Evolutionary conservation across 345 rosid species (phyloP).

Genomic region (Pugionium cornutum): DNA sequence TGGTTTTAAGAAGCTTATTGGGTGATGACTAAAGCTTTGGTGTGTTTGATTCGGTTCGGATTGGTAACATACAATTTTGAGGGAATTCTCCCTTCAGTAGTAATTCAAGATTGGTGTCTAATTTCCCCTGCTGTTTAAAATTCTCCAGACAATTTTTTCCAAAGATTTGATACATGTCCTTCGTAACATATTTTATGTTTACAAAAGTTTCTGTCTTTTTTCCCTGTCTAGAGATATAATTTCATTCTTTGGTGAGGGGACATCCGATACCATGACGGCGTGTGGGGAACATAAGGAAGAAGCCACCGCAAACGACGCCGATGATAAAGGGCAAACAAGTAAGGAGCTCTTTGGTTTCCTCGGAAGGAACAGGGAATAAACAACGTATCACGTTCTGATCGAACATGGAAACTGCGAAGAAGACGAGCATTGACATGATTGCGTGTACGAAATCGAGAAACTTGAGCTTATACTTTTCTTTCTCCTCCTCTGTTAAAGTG

Average conservation of each 20-base stretch:
- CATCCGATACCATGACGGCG: conserved; percentile 73
- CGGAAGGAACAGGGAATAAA: conserved; percentile 52
- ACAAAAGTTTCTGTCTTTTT: conserved; percentile 7
- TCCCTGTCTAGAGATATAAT: background rate
- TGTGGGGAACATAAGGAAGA: conserved; percentile 62
- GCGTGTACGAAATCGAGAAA: conserved; percentile 73
- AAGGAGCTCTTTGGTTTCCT: conserved; percentile 48
- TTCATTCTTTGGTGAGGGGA: conserved; percentile 50
- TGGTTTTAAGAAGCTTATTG: conserved; percentile 51
- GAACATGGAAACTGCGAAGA: conserved; percentile 56
- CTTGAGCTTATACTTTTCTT: conserved; percentile 46
- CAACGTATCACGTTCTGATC: conserved; percentile 68
- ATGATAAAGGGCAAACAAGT: conserved; percentile 48
- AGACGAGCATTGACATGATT: conserved; percentile 55
- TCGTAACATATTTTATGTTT: conserved; percentile 21
- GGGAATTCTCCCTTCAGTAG: background rate
- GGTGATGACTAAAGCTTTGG: conserved; percentile 18
- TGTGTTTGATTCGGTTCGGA: conserved; percentile 8
- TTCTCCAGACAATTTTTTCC: background rate
- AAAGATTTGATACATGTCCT: conserved; percentile 26
- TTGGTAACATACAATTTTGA: conserved; percentile 7
- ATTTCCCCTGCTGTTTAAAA: background rate
- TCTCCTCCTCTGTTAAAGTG: conserved; percentile 45
- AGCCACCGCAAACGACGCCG: conserved; percentile 51
- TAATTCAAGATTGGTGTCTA: background rate